phyloP scores from a whole-genome alignment of 257 asterid genomes.

The Solanum paucissectum region DNA sequence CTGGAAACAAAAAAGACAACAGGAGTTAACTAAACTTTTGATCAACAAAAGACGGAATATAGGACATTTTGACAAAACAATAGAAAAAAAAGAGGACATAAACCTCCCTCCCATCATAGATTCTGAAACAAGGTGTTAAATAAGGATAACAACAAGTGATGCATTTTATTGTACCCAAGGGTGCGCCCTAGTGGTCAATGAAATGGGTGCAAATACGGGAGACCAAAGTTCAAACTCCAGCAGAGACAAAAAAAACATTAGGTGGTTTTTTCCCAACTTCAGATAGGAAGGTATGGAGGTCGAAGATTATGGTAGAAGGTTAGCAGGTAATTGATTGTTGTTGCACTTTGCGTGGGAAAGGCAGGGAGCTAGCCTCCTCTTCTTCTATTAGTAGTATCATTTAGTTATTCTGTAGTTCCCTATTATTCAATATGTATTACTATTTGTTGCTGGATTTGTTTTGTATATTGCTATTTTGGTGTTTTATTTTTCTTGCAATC shows the following conservation, averaged over 20 bases:
- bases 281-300: background rate
- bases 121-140: background rate
- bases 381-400: background rate
- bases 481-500: background rate
- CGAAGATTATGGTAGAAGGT: background rate
- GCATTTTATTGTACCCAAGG: background rate
- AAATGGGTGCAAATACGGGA: background rate
- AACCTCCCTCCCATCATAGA: background rate
- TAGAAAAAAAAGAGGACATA: background rate
- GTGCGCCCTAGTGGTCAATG: background rate
- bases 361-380: background rate
- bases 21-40: background rate
- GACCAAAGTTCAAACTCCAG: background rate
- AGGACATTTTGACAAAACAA: background rate
- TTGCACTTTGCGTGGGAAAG: background rate
- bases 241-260: background rate
- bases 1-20: constrained; percentile 37
- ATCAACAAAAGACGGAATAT: background rate
- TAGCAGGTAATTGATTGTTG: background rate
- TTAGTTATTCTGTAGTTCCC: background rate
- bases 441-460: background rate
- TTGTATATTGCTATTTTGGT: background rate
- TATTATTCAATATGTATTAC: background rate
- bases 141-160: background rate
- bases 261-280: background rate